phyloP scores from a whole-genome alignment of 371 early-diverging fungal genomes.

The Mucor racemosus region DNA sequence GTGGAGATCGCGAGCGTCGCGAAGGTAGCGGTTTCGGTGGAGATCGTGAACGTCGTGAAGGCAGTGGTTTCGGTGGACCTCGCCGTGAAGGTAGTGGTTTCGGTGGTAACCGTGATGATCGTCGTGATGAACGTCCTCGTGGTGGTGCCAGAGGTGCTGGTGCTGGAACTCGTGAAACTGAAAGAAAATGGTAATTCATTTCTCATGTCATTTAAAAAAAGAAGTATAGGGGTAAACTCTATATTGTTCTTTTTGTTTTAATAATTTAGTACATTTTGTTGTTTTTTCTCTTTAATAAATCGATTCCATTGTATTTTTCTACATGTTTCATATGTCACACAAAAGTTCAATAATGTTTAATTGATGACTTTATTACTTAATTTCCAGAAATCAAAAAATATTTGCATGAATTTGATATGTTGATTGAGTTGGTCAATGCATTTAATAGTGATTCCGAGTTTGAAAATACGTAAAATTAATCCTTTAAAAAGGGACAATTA shows the following conservation, averaged over 20 bases:
- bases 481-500: background rate
- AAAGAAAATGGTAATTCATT: constrained; percentile 21
- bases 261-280: constrained; percentile 1
- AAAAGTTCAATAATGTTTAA: too few relatives aligned
- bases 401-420: too few relatives aligned
- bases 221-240: background rate
- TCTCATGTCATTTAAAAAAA: background rate
- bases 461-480: background rate
- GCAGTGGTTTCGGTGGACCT: background rate
- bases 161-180: constrained; percentile 15
- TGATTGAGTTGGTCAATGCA: too few relatives aligned
- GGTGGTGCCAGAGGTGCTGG: constrained; percentile 12
- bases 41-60: background rate
- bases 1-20: too few relatives aligned
- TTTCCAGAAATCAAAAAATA: too few relatives aligned
- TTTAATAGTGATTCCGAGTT: too few relatives aligned
- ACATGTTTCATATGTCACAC: background rate
- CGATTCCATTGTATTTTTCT: constrained; percentile 1
- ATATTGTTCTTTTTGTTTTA: constrained; percentile 3
- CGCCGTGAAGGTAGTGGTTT: constrained; percentile 6
- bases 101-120: constrained; percentile 4
- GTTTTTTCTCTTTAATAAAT: constrained; percentile 3
- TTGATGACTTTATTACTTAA: too few relatives aligned
- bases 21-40: too few relatives aligned
- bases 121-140: constrained; percentile 9